phyloP scores from a whole-genome alignment of 2,329 filamentous ascomycete species.

The Fusarium robinianum region DNA sequence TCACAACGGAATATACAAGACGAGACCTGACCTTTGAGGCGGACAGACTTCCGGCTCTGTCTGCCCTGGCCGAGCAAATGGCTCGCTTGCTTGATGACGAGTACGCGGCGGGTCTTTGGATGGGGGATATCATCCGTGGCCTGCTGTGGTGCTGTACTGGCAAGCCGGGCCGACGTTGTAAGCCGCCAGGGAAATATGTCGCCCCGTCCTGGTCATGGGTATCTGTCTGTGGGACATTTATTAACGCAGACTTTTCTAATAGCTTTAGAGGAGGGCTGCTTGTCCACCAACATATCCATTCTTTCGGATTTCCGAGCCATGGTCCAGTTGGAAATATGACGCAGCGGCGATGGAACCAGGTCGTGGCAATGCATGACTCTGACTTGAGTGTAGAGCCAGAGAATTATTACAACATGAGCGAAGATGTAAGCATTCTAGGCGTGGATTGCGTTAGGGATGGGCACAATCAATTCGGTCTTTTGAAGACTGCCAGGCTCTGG shows the following conservation, averaged over 20 bases:
- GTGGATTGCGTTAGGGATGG: no score
- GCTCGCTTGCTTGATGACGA: neutral
- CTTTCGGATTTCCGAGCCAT: no score
- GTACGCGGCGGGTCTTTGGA: neutral
- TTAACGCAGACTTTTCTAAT: neutral
- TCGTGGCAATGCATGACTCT: no score
- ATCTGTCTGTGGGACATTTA: neutral
- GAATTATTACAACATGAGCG: no score
- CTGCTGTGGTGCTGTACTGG: neutral
- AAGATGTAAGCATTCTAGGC: no score
- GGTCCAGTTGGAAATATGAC: no score
- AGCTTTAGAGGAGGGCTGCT: neutral
- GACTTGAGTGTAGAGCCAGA: no score
- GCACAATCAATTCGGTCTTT: no score
- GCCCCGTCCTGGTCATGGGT: slow-evolving; percentile 1
- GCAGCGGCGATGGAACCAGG: no score
- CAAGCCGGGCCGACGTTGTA: neutral
- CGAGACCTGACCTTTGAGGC: neutral
- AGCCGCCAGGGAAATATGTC: neutral
- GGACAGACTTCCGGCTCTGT: neutral
- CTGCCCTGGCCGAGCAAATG: neutral
- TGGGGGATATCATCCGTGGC: neutral
- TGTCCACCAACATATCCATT: no score
- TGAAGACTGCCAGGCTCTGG: no score
- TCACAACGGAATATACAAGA: neutral